Percentiles rank a stretch among this genome's conserved stretches.
These are phyloP conservation scores for Neurospora sp. DNA, from an alignment of 495 filamentous ascomycete genomes.

Conservation along the genomic window DNA sequence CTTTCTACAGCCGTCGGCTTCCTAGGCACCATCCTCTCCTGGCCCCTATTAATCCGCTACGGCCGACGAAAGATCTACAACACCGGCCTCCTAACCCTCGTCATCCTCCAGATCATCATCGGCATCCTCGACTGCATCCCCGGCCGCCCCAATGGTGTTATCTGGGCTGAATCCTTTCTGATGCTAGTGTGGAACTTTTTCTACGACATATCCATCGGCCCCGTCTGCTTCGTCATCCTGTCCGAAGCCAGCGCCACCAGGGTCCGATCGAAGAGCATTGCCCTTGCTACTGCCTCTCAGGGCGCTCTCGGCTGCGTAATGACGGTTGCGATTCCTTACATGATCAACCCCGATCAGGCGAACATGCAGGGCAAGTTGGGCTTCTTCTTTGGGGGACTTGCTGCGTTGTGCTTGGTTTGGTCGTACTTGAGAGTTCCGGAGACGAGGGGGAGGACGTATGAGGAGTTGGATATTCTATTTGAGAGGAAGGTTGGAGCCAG, in stretches of 20 bases:
- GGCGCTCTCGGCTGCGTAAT: conserved; percentile 48
- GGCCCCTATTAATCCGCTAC: conserved; percentile 41
- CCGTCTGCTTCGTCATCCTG: conserved; percentile 52
- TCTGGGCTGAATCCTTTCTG: conserved; percentile 44
- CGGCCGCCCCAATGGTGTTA: conserved; percentile 28
- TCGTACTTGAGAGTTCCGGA: conserved; percentile 51
- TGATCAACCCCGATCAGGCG: conserved; percentile 55
- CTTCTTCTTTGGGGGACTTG: conserved; percentile 55
- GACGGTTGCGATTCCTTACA: conserved; percentile 54
- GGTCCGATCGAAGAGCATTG: conserved; percentile 53
- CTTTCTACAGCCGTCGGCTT: conserved; percentile 24
- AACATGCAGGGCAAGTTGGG: conserved; percentile 57
- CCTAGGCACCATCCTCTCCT: conserved; percentile 42
- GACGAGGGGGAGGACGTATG: conserved; percentile 47
- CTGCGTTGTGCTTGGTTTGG: conserved; percentile 32
- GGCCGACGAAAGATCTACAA: conserved; percentile 49
- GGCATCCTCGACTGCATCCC: conserved; percentile 49
- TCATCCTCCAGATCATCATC: conserved; percentile 44
- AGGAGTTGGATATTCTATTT: conserved; percentile 45
- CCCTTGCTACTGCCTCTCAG: conserved; percentile 50
- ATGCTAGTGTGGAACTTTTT: conserved; percentile 48
- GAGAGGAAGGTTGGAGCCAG: conserved; percentile 44
- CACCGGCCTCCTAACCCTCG: conserved; percentile 34
- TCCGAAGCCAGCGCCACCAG: conserved; percentile 47
- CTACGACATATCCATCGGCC: conserved; percentile 49